These are phyloP conservation scores for Colletotrichum eremochloae DNA, from an alignment of 2,329 filamentous ascomycete genomes.

Conservation along the genomic window DNA sequence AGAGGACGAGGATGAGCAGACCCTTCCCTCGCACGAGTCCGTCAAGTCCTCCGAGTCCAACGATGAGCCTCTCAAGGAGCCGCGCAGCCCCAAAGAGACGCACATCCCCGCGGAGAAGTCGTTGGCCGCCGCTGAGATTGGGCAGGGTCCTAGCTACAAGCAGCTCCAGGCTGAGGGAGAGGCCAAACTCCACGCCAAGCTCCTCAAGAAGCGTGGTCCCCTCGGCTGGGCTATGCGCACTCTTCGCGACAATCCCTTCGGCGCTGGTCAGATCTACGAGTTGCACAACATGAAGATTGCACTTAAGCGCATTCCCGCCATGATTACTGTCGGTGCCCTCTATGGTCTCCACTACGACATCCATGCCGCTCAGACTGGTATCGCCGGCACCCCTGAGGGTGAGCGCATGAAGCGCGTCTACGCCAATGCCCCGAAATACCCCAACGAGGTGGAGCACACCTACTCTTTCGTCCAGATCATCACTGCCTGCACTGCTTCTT, in stretches of 20 bases:
- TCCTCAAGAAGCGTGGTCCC: conserved; percentile 73
- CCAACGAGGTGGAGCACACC: conserved; percentile 77
- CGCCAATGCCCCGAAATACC: conserved; percentile 72
- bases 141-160: conserved; percentile 69
- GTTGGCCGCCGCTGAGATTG: conserved; percentile 58
- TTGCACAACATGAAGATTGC: conserved; percentile 75
- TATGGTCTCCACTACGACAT: conserved; percentile 89
- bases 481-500: conserved; percentile 79
- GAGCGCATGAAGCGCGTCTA: conserved; percentile 79
- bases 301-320: conserved; percentile 76
- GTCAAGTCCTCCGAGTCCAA: conserved; percentile 42
- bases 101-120: conserved; percentile 49
- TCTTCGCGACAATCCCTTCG: conserved; percentile 80
- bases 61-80: conserved; percentile 61
- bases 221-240: conserved; percentile 88
- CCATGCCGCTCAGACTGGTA: conserved; percentile 79
- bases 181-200: conserved; percentile 71
- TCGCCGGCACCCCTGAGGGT: conserved; percentile 79
- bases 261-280: conserved; percentile 81
- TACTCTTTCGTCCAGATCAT: conserved; percentile 77
- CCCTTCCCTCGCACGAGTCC: conserved; percentile 49
- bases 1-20: conserved; percentile 63
- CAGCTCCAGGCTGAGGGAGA: conserved; percentile 70
- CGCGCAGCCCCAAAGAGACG: conserved; percentile 48
- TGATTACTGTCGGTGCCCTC: conserved; percentile 71